phyloP scores from a whole-genome alignment of 139 green algal genomes.

The Chlamydomonas sp. region DNA sequence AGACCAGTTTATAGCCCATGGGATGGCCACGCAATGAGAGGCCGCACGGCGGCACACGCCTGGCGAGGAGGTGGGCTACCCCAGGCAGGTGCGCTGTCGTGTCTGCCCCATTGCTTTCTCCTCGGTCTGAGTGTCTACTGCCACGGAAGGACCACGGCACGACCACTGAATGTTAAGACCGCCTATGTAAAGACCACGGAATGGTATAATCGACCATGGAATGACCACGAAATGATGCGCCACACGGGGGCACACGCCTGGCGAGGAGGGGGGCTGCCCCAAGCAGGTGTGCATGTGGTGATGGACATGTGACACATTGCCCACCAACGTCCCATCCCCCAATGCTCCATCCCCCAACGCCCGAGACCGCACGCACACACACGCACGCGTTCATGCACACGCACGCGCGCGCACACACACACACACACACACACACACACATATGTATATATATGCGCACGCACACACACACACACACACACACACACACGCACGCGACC shows the following conservation, averaged over 20 bases:
- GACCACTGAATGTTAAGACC: background rate
- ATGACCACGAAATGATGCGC: conserved; percentile 85
- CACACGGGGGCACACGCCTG: conserved; percentile 70
- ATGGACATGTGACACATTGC: too few relatives aligned
- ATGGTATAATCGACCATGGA: too few relatives aligned
- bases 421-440: conserved; percentile 1
- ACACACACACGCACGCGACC: background rate
- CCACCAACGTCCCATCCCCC: background rate
- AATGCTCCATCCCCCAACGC: background rate
- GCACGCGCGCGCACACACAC: background rate
- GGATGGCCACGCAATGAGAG: conserved; percentile 85
- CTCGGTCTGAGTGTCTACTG: too few relatives aligned
- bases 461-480: background rate
- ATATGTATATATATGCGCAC: too few relatives aligned
- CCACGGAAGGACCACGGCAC: too few relatives aligned
- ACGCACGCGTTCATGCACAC: background rate
- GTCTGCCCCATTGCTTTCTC: background rate
- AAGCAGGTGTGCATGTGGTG: too few relatives aligned
- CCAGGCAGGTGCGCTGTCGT: background rate
- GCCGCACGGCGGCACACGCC: conserved; percentile 70
- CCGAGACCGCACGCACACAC: background rate
- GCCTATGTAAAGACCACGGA: background rate
- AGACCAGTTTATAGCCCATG: too few relatives aligned
- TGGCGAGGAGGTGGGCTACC: conserved; percentile 52
- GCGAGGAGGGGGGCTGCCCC: conserved; percentile 46